Conservation (phyloP, 805 yeast genomes). For the Wickerhamomyces sydowiorum region DNA sequence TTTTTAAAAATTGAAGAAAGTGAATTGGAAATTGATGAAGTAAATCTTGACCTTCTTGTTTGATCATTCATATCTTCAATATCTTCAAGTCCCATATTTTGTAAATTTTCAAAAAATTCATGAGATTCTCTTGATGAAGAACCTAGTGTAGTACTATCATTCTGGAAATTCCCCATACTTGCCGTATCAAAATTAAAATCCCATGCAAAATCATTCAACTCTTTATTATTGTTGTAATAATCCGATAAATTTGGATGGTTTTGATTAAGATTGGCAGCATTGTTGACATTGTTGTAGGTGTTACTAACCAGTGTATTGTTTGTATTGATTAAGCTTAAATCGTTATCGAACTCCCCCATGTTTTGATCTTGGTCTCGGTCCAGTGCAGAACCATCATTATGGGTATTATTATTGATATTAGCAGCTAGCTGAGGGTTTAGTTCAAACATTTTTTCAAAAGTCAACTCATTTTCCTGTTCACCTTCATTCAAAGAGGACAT, state of each 20-base stretch:
- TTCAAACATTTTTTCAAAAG: not conserved
- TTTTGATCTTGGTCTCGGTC: not conserved
- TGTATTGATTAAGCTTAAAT: not conserved
- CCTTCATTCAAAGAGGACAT: not conserved
- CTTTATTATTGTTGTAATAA: not conserved
- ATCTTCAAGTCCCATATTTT: not conserved
- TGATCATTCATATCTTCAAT: slow-evolving; percentile 1
- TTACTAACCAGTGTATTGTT: not conserved
- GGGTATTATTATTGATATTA: not conserved
- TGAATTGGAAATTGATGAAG: slow-evolving; percentile 16
- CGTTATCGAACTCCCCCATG: not conserved
- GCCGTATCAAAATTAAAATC: not conserved
- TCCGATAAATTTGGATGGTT: not conserved
- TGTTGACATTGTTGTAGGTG: not conserved
- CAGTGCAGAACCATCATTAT: no score
- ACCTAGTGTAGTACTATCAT: slow-evolving; percentile 1
- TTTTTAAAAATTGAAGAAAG: slow-evolving; percentile 18
- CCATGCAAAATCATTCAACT: not conserved
- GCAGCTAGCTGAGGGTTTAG: not conserved
- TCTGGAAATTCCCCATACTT: not conserved
- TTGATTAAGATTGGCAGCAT: no score
- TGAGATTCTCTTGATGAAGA: slow-evolving; percentile 25
- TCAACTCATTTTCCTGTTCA: not conserved
- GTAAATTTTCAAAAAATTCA: slow-evolving; percentile 8
- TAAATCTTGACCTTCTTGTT: slow-evolving; percentile 6